Evolutionary conservation across 2,329 filamentous ascomycete species (phyloP).

Genomic region (Exophiala aquamarina): DNA sequence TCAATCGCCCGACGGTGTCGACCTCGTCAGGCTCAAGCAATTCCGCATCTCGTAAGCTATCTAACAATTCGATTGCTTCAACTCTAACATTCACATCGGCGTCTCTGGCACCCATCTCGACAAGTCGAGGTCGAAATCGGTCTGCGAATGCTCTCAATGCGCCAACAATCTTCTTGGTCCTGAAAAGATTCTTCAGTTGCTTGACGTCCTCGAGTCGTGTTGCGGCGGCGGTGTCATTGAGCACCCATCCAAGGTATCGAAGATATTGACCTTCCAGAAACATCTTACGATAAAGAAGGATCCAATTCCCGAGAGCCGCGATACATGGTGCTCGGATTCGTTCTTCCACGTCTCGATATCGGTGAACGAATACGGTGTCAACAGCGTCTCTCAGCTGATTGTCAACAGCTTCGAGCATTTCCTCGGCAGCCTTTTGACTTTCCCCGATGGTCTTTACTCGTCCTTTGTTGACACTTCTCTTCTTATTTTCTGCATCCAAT

Average conservation of each 20-base stretch:
- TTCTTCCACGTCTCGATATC: slow-evolving; percentile 90
- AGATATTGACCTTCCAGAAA: slow-evolving; percentile 91
- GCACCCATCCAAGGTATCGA: slow-evolving; percentile 91
- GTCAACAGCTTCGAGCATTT: slow-evolving; percentile 68
- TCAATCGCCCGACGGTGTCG: slow-evolving; percentile 79
- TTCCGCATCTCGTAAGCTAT: slow-evolving; percentile 77
- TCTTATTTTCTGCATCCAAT: slow-evolving; percentile 73
- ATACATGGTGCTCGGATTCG: slow-evolving; percentile 88
- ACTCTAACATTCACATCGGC: slow-evolving; percentile 78
- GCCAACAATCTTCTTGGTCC: slow-evolving; percentile 72
- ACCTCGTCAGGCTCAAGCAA: slow-evolving; percentile 90
- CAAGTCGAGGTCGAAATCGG: slow-evolving; percentile 78
- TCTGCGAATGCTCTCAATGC: slow-evolving; percentile 88
- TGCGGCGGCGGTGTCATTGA: slow-evolving; percentile 74
- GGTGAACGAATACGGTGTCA: slow-evolving; percentile 89
- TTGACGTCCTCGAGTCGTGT: slow-evolving; percentile 84
- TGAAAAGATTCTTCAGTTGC: slow-evolving; percentile 78
- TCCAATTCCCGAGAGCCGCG: slow-evolving; percentile 84
- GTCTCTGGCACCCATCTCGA: slow-evolving; percentile 90
- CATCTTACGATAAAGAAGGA: slow-evolving; percentile 75
- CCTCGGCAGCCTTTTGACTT: slow-evolving; percentile 68
- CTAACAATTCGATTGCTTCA: slow-evolving; percentile 76
- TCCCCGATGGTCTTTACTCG: slow-evolving; percentile 72
- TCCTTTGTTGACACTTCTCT: slow-evolving; percentile 72
- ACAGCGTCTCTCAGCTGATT: slow-evolving; percentile 80